Evolutionary conservation across 2,329 filamentous ascomycete species (phyloP), one percentile per base, ranked within the genome.

Genomic region (Pseudopithomyces chartarum): DNA sequence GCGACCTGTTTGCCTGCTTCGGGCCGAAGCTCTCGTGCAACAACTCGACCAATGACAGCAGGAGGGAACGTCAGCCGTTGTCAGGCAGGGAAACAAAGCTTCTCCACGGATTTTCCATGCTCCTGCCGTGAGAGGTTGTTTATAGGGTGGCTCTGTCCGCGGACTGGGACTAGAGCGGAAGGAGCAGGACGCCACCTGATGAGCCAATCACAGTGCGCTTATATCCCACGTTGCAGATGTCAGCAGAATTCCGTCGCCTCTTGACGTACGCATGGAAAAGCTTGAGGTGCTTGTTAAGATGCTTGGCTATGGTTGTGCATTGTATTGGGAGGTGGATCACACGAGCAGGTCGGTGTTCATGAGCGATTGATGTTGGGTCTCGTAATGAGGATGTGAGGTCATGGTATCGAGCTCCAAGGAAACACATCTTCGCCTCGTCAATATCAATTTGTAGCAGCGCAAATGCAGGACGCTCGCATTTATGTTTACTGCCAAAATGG

Each of bases 61-160:
- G 5, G 10, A 38, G 32, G 32, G 36, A 48, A 38, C 0, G 45
- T 48, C 45, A 48, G 45, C 45, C 32, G 15, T 17, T 8, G 32
- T 15, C 32, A 17, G n/a, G 45, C 45, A 32, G 45, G 22, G 19
- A 38, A 48, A 48, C 17, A 32, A 20, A 48, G 32, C 45, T 36
- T 8, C 26, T 4, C 8, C 26, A 4, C 26, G 26, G 26, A 29
- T 29, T 38, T 36, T 11, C 32, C 36, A 48, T 48, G 45, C 45
- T 6, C 19, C 45, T 22, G 45, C n/a, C 23, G 19, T 38, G 45
- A 48, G 45, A 48, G 45, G 45, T 19, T 48, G 45, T 48, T 29
- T 48, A 48, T 38, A 32, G 20, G 29, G 11, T 5, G 19, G 20
- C 32, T 22, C 17, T 13, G 32, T 22, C 45, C 32, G 32, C 32